Evolutionary conservation across 106 monocot genomes (phyloP), one percentile per base, ranked within the genome.

Genomic region (Dioscorea dumetorum): DNA sequence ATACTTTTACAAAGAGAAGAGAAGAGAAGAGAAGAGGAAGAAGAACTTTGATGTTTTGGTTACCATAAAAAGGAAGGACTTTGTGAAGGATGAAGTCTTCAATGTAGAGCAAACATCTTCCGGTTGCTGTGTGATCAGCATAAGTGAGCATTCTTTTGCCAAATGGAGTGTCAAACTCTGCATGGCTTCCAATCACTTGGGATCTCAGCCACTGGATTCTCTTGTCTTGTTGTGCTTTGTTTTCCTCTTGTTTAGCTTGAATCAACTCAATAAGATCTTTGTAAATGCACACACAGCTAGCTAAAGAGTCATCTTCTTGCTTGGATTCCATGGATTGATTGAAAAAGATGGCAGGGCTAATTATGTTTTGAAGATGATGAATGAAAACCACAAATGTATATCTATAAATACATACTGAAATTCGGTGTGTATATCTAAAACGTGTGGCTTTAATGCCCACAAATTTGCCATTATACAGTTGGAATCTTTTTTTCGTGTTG

Each of bases 41-140:
- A 34, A 12, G 0, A 16, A 63, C 17, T 15, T 4, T 34, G 17
- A 17, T 11, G 15, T 5, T 10, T 49, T 33, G 0, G 33, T 17
- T 83, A 77, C 84, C 84, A 32, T 85, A 85, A 50, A 67, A 62
- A 12, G 84, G 84, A 67, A 85, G 84, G 41, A 85, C 74, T 58
- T 70, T 60, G 34, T 73, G 60, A 49, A 68, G 33, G 70, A 85
- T 70, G 52, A 67, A 85, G 23, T 77, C 50, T 58, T 85, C 84
- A n/a, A 85, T 64, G 70, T 63, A 70, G 2, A 21, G 70, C 65
- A 85, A 24, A 71, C 74, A 50, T 22, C 80, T 68, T 14, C 84
- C 84, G 4, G 84, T 67, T 0, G 84, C 83, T 3, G 83, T 75
- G 48, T 83, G 83, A 52, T 83, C 83, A 3, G 75, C 83, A 18